Base-by-base conservation (phyloP, 1,139 yeast species). In the Blastobotrys indianensis region DNA sequence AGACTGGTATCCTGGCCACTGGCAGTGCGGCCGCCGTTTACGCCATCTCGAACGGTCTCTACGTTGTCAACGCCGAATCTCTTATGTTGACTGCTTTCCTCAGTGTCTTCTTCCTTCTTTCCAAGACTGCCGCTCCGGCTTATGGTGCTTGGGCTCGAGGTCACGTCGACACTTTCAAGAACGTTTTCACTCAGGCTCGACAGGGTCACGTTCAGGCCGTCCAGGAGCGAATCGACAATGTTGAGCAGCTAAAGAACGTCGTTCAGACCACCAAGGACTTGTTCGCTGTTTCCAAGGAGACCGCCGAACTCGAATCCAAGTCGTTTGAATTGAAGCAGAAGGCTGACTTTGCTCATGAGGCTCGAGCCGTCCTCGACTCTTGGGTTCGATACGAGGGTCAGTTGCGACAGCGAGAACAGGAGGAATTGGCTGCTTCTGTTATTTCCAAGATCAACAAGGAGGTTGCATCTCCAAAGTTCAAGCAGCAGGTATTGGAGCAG, bases 341-440 rank as follows among this genome's bases (percentile, higher is more conserved):
- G 67, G 87, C 86, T 58, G 92, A 83, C 55, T 79, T 87, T 60
- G 92, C 94, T 52, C 62, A 74, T 52, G 96, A 88, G 76, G 97
- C 97, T 64, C 88, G 85, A 76, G 73, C 94, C 50, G 95, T 92
- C 52, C 81, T 92, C 67, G 98, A 92, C 73, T 87, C 97, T 32
- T 92, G 98, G 98, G 97, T 88, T 61, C 87, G 97, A 81, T 87
- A 85, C 72, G 98, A 92, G 77, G 84, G 87, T 59, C 90, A 87
- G 67, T 94, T 90, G 62, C 92, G 97, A 76, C 95, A 87, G 77
- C 74, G 83, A 65, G 96, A 92, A 77, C 98, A 92, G 77, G 80
- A 82, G 69, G 95, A 87, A 72, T 80, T 92, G 64, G 82, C 94
- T 46, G 75, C 84, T 67, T 68, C 90, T 50, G 95, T 92, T 58